These are phyloP conservation scores for Cutaneotrichosporon cavernicola DNA, from an alignment of 1,284 basidiomycete species.

Conservation along the genomic window DNA sequence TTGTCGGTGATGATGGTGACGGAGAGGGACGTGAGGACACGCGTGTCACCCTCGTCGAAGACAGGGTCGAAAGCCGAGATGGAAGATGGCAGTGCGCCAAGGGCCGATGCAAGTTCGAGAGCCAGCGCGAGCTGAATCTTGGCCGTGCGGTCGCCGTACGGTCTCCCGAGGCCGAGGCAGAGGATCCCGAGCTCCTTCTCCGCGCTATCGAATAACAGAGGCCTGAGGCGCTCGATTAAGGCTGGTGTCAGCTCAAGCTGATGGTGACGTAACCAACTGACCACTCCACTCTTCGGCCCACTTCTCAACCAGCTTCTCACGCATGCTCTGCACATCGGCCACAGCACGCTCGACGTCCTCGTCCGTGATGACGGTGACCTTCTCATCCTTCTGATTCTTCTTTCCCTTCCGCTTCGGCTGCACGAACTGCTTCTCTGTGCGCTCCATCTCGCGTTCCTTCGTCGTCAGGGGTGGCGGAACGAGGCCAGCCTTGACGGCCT, in stretches of 20 bases:
- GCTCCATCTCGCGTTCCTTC: slow-evolving; percentile 16
- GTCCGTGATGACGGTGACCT: slow-evolving; percentile 14
- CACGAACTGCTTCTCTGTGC: slow-evolving; percentile 16
- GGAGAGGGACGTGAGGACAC: slow-evolving; percentile 29
- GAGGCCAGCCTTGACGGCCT: slow-evolving; percentile 19
- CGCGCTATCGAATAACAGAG: neutral
- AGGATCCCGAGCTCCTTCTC: slow-evolving; percentile 25
- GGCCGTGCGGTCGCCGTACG: slow-evolving; percentile 42
- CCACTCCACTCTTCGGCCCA: slow-evolving; percentile 41
- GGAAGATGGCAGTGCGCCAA: slow-evolving; percentile 15
- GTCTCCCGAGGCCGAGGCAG: slow-evolving; percentile 46
- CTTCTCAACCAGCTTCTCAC: slow-evolving; percentile 42
- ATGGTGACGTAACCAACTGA: slow-evolving; percentile 19
- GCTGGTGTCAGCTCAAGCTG: slow-evolving; percentile 6
- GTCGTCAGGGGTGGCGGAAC: slow-evolving; percentile 9
- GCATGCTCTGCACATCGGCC: slow-evolving; percentile 31
- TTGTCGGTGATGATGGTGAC: slow-evolving; percentile 36
- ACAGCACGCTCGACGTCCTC: slow-evolving; percentile 26
- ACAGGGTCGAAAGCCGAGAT: slow-evolving; percentile 44
- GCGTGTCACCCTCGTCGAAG: slow-evolving; percentile 38
- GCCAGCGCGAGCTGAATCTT: slow-evolving; percentile 48
- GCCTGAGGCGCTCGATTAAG: slow-evolving; percentile 7
- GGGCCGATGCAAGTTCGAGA: slow-evolving; percentile 18
- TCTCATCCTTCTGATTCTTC: slow-evolving; percentile 21
- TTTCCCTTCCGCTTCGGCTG: slow-evolving; percentile 23